These are phyloP conservation scores for Balansia obtecta DNA, from an alignment of 2,329 filamentous ascomycete genomes.

Conservation along the genomic window DNA sequence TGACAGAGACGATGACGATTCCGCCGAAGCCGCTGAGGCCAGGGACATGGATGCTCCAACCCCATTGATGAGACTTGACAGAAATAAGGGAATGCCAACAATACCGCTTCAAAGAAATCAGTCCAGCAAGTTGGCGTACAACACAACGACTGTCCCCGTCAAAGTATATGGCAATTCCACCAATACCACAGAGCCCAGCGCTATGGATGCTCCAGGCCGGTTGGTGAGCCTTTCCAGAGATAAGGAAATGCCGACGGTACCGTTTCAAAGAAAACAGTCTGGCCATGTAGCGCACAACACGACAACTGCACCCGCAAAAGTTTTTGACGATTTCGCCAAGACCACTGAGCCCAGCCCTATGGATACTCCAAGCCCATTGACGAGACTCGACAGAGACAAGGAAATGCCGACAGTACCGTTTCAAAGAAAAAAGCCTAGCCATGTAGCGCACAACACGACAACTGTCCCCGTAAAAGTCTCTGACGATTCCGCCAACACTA, in stretches of 20 bases:
- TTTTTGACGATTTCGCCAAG: not conserved
- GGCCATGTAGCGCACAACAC: no score
- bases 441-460: not conserved
- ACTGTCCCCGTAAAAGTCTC: slow-evolving; percentile 7
- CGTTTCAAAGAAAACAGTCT: no score
- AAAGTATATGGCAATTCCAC: no score
- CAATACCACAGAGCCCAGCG: not conserved
- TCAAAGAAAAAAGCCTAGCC: no score
- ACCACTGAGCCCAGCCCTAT: not conserved
- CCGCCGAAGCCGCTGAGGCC: not conserved
- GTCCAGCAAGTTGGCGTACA: no score
- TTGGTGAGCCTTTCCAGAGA: not conserved
- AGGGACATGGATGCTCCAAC: no score
- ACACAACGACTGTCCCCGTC: no score
- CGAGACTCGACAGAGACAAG: not conserved
- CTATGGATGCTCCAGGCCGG: no score
- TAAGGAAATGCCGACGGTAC: not conserved
- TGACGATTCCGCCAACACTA: slow-evolving; percentile 11
- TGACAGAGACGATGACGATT: no score
- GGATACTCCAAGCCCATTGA: no score
- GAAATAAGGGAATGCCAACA: not conserved
- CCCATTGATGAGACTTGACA: not conserved
- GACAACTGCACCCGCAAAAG: no score
- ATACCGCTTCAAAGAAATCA: not conserved
- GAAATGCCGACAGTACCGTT: not conserved